Evolutionary conservation across 1,284 basidiomycete genomes (phyloP).

Genomic region (Ceratobasidium sp.): DNA sequence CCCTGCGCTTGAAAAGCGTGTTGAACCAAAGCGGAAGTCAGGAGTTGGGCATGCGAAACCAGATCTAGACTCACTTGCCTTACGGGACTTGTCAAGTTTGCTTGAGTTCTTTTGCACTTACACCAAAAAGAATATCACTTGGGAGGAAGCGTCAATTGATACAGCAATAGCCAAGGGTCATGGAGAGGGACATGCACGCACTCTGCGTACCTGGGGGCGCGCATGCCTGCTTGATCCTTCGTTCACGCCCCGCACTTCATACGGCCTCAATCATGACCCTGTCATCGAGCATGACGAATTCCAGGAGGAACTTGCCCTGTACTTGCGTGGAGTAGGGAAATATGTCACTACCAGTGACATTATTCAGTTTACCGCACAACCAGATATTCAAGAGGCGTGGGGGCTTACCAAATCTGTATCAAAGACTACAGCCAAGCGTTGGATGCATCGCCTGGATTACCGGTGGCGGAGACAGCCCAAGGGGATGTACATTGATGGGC

Average conservation of each 20-base stretch:
- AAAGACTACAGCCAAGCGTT: conserved; percentile 19
- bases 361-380: conserved; percentile 16
- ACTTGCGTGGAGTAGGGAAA: conserved; percentile 22
- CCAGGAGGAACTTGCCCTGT: not conserved
- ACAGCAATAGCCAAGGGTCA: not conserved
- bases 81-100: not conserved
- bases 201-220: conserved; percentile 11
- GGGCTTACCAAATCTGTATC: conserved; percentile 39
- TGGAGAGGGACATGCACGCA: conserved; percentile 10
- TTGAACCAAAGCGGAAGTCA: too few species aligned
- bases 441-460: conserved; percentile 35
- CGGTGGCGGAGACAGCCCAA: conserved; percentile 30
- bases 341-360: conserved; percentile 37
- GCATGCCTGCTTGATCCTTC: not conserved
- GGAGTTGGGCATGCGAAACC: too few species aligned
- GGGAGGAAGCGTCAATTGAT: conserved; percentile 1
- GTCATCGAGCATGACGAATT: not conserved
- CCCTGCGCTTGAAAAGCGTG: too few species aligned
- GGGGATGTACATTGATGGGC: conserved; percentile 45
- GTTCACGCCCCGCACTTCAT: not conserved
- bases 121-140: not conserved
- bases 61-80: too few species aligned
- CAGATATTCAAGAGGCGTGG: conserved; percentile 14
- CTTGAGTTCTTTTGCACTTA: conserved; percentile 6
- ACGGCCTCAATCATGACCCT: not conserved